A percentile compares a stretch with the other conserved stretches of the same genome.
Evolutionary conservation across 352 stramenopile genomes (phyloP).

Genomic region (Pythium myriotylum): DNA sequence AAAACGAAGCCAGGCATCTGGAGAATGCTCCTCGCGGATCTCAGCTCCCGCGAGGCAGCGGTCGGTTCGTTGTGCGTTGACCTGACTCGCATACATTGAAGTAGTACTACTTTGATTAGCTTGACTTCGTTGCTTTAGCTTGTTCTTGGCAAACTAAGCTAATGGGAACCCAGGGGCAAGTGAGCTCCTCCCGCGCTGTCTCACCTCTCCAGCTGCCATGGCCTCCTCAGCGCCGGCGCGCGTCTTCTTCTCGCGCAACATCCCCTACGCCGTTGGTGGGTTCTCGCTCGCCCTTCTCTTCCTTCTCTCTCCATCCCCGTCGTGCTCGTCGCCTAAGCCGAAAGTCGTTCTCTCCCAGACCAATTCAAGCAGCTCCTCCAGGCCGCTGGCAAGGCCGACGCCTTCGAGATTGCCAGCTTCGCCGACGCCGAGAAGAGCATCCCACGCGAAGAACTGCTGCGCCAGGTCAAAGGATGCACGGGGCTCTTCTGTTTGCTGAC

Average conservation of each 20-base stretch:
- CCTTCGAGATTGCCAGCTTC: slow-evolving; percentile 17
- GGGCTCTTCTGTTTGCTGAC: slow-evolving; percentile 48
- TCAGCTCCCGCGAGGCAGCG: too few species aligned
- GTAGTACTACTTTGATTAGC: too few species aligned
- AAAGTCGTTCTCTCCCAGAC: neutral
- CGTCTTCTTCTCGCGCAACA: slow-evolving; percentile 74
- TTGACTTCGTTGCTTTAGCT: too few species aligned
- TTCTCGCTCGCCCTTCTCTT: neutral
- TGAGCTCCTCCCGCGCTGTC: too few species aligned
- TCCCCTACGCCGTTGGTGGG: slow-evolving; percentile 67
- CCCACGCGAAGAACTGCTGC: slow-evolving; percentile 33
- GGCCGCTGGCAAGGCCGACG: neutral
- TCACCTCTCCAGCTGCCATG: neutral
- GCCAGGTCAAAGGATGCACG: slow-evolving; percentile 35
- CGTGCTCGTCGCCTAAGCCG: too few species aligned
- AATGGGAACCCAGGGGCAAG: too few species aligned
- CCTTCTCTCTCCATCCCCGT: neutral
- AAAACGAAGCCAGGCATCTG: too few species aligned
- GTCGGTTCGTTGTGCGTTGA: too few species aligned
- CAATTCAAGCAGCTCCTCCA: slow-evolving; percentile 21
- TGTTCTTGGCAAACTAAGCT: too few species aligned
- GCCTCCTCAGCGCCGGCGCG: slow-evolving; percentile 46
- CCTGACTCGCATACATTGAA: too few species aligned
- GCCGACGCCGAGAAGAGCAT: slow-evolving; percentile 29
- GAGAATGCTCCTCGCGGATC: too few species aligned